These are phyloP conservation scores for Myxozyma melibiosi DNA, from an alignment of 805 yeast species.

Conservation along the genomic window DNA sequence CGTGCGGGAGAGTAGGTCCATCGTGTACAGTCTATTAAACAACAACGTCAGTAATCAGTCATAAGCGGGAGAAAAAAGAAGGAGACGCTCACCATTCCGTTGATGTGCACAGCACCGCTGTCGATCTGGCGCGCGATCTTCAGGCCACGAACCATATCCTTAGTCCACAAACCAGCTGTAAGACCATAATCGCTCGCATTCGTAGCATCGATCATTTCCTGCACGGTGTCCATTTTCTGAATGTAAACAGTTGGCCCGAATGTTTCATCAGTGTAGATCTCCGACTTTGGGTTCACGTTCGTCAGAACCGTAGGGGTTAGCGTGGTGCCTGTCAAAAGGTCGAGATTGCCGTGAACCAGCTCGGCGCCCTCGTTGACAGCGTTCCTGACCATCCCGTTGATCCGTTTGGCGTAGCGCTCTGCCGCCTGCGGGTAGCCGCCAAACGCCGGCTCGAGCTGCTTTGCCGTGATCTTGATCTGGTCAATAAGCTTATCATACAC, in stretches of 20 bases:
- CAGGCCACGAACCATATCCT: constrained; percentile 64
- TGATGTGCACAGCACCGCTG: constrained; percentile 84
- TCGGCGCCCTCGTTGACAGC: constrained; percentile 61
- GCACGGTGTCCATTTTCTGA: constrained; percentile 68
- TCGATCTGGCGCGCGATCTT: constrained; percentile 66
- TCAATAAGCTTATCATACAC: constrained; percentile 65
- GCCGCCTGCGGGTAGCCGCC: constrained; percentile 70
- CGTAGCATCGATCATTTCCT: constrained; percentile 72
- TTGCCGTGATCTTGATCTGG: constrained; percentile 66
- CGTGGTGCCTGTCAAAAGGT: constrained; percentile 58
- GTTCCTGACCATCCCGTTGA: constrained; percentile 49
- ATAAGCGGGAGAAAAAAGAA: not conserved
- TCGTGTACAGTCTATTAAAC: constrained; percentile 37
- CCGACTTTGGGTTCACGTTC: constrained; percentile 67
- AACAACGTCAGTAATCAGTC: not conserved
- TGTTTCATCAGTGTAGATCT: constrained; percentile 77
- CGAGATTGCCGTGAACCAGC: constrained; percentile 47
- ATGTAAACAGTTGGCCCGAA: constrained; percentile 87
- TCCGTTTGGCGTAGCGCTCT: constrained; percentile 51
- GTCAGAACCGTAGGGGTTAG: constrained; percentile 78
- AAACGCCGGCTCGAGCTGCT: constrained; percentile 70
- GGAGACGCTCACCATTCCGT: constrained; percentile 42
- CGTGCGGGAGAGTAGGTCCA: constrained; percentile 66
- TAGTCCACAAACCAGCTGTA: constrained; percentile 86
- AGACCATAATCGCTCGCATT: constrained; percentile 80